Base-by-base conservation (phyloP, 371 early-diverging fungal species). In the Batrachochytrium dendrobatidis region DNA sequence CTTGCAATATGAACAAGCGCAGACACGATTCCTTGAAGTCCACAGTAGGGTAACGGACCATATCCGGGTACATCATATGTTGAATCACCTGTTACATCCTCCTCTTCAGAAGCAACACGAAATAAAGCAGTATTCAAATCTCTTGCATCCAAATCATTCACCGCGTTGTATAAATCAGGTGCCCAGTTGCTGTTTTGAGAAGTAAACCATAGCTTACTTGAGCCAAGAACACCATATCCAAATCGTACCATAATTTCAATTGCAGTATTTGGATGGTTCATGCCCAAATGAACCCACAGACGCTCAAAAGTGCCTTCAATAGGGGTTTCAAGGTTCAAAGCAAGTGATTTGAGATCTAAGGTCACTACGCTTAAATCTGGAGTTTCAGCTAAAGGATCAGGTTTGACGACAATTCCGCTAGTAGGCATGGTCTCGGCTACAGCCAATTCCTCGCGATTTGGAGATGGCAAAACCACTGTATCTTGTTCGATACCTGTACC, bases 1-100 rank as follows among this genome's bases (percentile, higher is more conserved):
- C 81, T 77, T 33, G 91, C 88, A 26, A 92, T 86, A 0, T 81
- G 79, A 0, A 75, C 72, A 24, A 91, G 67, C 0, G 84, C 85
- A 22, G 92, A 84, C 63, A 90, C 83, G 66, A 92, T 91, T 0
- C 98, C 98, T 73, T 94, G 89, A 31, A 95, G 66, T 3, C 98
- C 98, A 60, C 91, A 90, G 68, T 94, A 98, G 0, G 88, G 72
- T 3, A 95, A 67, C 2, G 70, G 34, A 0, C 95, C 97, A 61
- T 79, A 77, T 18, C 83, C 83, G 0, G 97, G 95, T 25, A 98
- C 77, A 43, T 90, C 77, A 66, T 98, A 98, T 3, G 74, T 81
- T 18, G 88, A 88, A 59, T 86, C 81, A 61, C 63, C 71, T 24
- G 64, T 69, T 31, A 85, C 83, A 51, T 93, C 94, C 34, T 62